Conservation (phyloP, 202 grass and related monocot genomes). For the Zizania palustris region DNA sequence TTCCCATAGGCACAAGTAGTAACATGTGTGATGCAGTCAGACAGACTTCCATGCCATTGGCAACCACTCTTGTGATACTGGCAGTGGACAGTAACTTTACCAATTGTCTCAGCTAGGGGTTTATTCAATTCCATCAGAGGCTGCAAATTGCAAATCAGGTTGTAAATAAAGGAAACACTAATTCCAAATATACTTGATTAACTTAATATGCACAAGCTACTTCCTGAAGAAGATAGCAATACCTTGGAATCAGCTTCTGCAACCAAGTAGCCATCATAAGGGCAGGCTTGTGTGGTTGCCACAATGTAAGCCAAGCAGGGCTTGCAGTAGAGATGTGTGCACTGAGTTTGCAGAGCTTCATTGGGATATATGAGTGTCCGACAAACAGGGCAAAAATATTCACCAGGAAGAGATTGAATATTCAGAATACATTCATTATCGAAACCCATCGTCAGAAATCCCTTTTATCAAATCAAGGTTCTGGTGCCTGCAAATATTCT, state of each 20-base stretch:
- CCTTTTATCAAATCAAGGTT: constrained; percentile 22
- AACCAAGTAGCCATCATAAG: constrained; percentile 98
- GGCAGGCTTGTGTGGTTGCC: constrained; percentile 92
- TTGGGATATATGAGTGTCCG: constrained; percentile 89
- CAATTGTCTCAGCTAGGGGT: constrained; percentile 74
- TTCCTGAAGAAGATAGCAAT: constrained; percentile 23
- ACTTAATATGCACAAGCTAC: constrained; percentile 11
- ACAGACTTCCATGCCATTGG: constrained; percentile 85
- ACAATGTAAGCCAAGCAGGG: constrained; percentile 87
- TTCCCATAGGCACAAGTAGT: constrained; percentile 76
- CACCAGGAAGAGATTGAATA: constrained; percentile 92
- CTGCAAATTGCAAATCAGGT: constrained; percentile 57
- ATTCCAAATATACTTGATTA: constrained; percentile 6
- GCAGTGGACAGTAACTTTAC: constrained; percentile 80
- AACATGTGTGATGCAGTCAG: constrained; percentile 78
- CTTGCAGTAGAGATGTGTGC: constrained; percentile 99
- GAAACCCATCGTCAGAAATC: constrained; percentile 68
- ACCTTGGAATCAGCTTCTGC: constrained; percentile 97
- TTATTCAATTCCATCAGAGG: constrained; percentile 80
- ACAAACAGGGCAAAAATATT: constrained; percentile 99
- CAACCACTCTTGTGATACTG: constrained; percentile 92
- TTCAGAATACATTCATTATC: constrained; percentile 93
- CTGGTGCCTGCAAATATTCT: constrained; percentile 43
- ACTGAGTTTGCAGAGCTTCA: constrained; percentile 88
- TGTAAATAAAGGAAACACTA: constrained; percentile 28